Evolutionary conservation across 176 grass and related monocot genomes (phyloP), one percentile per base, ranked within the genome.

Genomic region (Pontederia paniculata): DNA sequence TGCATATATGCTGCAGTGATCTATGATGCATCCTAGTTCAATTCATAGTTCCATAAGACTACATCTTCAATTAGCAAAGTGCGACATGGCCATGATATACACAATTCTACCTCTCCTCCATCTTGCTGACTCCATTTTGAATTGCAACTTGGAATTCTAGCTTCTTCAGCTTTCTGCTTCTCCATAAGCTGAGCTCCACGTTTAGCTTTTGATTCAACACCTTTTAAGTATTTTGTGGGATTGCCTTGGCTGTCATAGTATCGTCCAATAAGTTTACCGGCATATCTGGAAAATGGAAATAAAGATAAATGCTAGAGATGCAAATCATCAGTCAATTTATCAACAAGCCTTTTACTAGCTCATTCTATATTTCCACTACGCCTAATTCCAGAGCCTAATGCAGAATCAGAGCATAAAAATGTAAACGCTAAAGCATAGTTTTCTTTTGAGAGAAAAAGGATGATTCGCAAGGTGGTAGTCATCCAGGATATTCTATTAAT

Each of bases 51-150:
- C 7, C 28, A 37, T 37, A 37, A 37, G 28, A 37, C 28, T 5
- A 5, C 7, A 37, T 5, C 3, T 37, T 37, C 28, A 37, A 37
- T 37, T 37, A 37, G 28, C 28, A 37, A 6, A 5, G 28, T 37
- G 28, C 7, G 7, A 37, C 28, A n/a, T 37, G 28, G 28, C 28
- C 3, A 37, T 37, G 28, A 37, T 37, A 37, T 37, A 37, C 7
- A 37, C 0, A 5, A 37, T 37, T 37, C 28, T 83, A 97, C 93
- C 85, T 84, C 65, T 50, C 86, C 93, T 18, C 93, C 93, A 18
- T 91, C 83, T 58, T 75, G 80, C 48, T 91, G 65, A 21, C 93
- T 97, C 93, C 93, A 97, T 77, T 65, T 97, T 46, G 93, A 97
- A 52, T 90, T 97, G 66, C 86, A 97, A 66, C 63, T 74, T 9